Evolutionary conservation across 495 filamentous ascomycete genomes (phyloP).

Genomic region (Aspergillus baeticus): DNA sequence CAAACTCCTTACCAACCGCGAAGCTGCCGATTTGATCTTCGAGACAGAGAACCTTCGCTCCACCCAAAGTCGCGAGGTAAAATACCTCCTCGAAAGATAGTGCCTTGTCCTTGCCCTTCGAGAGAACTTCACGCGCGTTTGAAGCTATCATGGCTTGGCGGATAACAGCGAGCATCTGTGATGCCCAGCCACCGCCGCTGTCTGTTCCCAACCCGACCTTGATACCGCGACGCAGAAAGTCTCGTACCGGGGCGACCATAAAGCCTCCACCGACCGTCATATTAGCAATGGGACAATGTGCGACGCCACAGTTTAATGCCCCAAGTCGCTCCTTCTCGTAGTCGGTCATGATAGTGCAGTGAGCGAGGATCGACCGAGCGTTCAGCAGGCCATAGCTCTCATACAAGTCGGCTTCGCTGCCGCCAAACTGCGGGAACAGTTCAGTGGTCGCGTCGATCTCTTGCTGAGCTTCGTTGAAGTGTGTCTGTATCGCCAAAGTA

Average conservation of each 20-base stretch:
- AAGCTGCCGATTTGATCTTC: conserved; percentile 57
- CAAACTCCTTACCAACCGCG: conserved; percentile 60
- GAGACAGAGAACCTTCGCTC: conserved; percentile 59
- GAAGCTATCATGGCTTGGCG: conserved; percentile 61
- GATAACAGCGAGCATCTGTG: conserved; percentile 59
- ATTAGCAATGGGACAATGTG: conserved; percentile 64
- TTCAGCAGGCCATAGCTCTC: conserved; percentile 52
- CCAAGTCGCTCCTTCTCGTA: conserved; percentile 50
- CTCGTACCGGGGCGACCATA: conserved; percentile 57
- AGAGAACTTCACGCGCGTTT: conserved; percentile 50
- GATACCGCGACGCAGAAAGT: conserved; percentile 54
- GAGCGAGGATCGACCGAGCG: conserved; percentile 58
- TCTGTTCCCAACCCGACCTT: conserved; percentile 69
- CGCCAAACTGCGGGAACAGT: conserved; percentile 50
- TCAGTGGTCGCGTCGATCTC: conserved; percentile 52
- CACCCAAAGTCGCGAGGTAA: conserved; percentile 62
- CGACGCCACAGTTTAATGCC: conserved; percentile 52
- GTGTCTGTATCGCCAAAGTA: conserved; percentile 60
- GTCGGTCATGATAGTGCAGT: conserved; percentile 59
- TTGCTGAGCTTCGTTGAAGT: conserved; percentile 60
- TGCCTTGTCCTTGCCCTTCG: conserved; percentile 44
- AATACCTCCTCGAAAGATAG: conserved; percentile 55
- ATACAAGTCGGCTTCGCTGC: conserved; percentile 56
- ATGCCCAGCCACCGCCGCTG: conserved; percentile 62
- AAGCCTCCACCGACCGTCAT: conserved; percentile 58